Percentiles rank a stretch among this genome's conserved stretches.
These are phyloP conservation scores for Penicillium expansum DNA, from an alignment of 2,329 filamentous ascomycete genomes.

Conservation along the genomic window DNA sequence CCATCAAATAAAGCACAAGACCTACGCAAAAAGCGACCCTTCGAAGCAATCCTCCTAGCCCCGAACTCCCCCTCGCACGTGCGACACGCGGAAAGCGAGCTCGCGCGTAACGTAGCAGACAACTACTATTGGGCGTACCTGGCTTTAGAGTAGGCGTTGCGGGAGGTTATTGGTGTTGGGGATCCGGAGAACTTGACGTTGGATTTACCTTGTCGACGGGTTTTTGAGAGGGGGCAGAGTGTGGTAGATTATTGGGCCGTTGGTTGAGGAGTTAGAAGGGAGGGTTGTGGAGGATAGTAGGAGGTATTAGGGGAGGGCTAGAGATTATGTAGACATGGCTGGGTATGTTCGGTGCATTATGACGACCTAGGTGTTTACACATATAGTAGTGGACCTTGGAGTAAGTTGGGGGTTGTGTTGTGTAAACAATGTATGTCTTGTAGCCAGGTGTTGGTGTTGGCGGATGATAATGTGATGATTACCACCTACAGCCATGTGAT, in stretches of 20 bases:
- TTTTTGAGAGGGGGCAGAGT: conserved; percentile 51
- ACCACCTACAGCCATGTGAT: neutral
- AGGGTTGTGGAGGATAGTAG: conserved; percentile 47
- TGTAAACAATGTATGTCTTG: neutral
- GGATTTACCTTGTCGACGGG: conserved; percentile 49
- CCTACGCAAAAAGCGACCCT: conserved; percentile 49
- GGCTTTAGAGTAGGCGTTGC: conserved; percentile 48
- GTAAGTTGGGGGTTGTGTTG: neutral
- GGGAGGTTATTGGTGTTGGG: conserved; percentile 44
- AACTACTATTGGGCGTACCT: conserved; percentile 52
- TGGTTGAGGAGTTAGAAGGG: conserved; percentile 40
- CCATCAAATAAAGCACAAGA: conserved; percentile 46
- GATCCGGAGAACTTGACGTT: conserved; percentile 55
- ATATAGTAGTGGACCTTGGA: too few species aligned
- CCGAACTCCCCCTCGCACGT: conserved; percentile 54
- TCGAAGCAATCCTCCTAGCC: conserved; percentile 49
- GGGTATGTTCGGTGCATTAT: neutral
- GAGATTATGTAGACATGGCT: neutral
- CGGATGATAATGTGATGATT: neutral
- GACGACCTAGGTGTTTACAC: neutral
- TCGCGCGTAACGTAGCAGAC: conserved; percentile 50
- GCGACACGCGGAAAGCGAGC: conserved; percentile 52
- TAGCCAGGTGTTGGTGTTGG: neutral
- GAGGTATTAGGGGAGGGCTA: conserved; percentile 37
- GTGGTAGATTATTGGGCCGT: conserved; percentile 51